Percentiles rank a stretch among this genome's conserved stretches.
These are phyloP conservation scores for Gentiana straminea DNA, from an alignment of 257 asterid species.

Conservation along the genomic window DNA sequence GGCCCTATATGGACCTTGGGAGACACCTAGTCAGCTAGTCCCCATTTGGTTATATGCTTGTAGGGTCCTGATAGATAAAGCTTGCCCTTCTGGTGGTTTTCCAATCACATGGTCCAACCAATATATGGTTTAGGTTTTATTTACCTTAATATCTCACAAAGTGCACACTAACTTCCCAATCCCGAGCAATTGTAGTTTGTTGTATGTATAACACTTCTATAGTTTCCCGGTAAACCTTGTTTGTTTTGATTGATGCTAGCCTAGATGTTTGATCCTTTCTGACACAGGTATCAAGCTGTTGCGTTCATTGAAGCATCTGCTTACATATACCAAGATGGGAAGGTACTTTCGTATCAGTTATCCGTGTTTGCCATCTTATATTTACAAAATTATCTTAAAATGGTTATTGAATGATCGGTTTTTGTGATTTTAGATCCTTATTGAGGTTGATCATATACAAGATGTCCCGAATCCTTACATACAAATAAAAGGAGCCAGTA, in stretches of 20 bases:
- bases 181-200: too few relatives aligned
- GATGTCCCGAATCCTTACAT: slow-evolving; percentile 78
- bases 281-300: slow-evolving; percentile 88
- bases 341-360: slow-evolving; percentile 33
- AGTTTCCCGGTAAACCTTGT: background rate
- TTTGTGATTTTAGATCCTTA: slow-evolving; percentile 52
- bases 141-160: too few relatives aligned
- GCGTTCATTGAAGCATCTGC: slow-evolving; percentile 94
- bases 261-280: slow-evolving; percentile 15
- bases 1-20: too few relatives aligned
- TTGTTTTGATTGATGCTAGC: slow-evolving; percentile 6
- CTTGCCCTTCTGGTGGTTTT: too few relatives aligned
- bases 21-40: too few relatives aligned
- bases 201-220: too few relatives aligned
- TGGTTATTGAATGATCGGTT: background rate
- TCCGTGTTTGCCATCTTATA: too few relatives aligned
- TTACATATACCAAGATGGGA: slow-evolving; percentile 95
- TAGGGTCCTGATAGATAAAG: too few relatives aligned
- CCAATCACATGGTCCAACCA: too few relatives aligned
- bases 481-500: slow-evolving; percentile 86
- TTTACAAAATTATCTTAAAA: background rate
- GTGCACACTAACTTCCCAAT: too few relatives aligned
- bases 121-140: too few relatives aligned
- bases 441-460: slow-evolving; percentile 96
- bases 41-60: too few relatives aligned